A percentile compares a stretch with the other conserved stretches of the same genome.
These are phyloP conservation scores for Trichoderma arundinaceum DNA, from an alignment of 2,329 filamentous ascomycete genomes.

Conservation along the genomic window DNA sequence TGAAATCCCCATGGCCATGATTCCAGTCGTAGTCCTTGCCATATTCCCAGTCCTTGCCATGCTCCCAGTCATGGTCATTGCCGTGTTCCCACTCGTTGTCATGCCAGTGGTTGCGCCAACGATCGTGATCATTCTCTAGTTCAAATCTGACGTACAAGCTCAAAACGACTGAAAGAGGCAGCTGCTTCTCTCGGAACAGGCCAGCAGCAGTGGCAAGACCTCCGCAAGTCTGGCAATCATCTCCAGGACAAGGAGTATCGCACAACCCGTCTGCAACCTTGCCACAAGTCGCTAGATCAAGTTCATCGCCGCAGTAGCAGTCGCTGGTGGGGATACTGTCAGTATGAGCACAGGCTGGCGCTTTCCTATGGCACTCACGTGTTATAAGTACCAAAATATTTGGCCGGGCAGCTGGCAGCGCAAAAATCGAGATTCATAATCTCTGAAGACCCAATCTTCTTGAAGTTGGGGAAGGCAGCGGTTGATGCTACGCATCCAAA, in stretches of 20 bases:
- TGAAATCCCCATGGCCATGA: conserved; percentile 14
- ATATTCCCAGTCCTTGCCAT: not conserved
- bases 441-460: conserved; percentile 27
- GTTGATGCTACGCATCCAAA: conserved; percentile 40
- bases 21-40: conserved; percentile 4
- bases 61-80: not conserved
- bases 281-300: conserved; percentile 31
- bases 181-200: conserved; percentile 37
- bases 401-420: conserved; percentile 35
- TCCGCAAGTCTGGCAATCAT: conserved; percentile 38
- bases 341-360: not conserved
- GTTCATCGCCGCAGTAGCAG: conserved; percentile 41
- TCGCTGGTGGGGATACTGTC: conserved; percentile 33
- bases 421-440: conserved; percentile 40
- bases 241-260: conserved; percentile 41
- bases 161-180: conserved; percentile 27
- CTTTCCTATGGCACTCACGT: conserved; percentile 34
- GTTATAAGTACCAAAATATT: conserved; percentile 39
- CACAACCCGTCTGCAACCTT: conserved; percentile 36
- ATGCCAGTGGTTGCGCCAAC: too few relatives aligned
- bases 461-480: conserved; percentile 38
- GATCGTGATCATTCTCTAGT: not conserved
- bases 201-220: conserved; percentile 33
- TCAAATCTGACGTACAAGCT: conserved; percentile 35
- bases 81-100: not conserved